Base-by-base conservation (phyloP, 1,284 basidiomycete genomes). In the Sanguinoderma infundibulare region DNA sequence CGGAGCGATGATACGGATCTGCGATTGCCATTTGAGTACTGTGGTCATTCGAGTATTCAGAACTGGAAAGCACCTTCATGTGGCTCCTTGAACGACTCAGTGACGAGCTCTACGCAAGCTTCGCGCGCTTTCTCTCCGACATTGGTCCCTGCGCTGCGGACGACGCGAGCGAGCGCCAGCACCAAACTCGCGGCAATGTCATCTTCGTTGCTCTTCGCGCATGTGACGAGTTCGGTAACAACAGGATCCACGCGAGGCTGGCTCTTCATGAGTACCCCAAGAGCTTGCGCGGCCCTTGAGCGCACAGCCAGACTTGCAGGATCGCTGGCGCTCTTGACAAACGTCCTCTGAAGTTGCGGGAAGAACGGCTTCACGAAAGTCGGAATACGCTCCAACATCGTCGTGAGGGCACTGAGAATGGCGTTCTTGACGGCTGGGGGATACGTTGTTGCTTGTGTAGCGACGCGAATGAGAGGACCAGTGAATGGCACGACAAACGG, bases 401-500 rank as follows among this genome's bases (percentile, higher is more conserved):
- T 87, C 0, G 88, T 87, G 40, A 98, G 83, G 1, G 95, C 92
- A 36, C 84, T 86, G 28, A 97, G 83, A 62, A 98, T 96, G 10
- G 90, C 95, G 12, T 87, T 88, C 79, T 98, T 98, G 75, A 98
- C 94, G 28, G 90, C 92, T 1, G 95, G 92, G 6, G 96, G 95
- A 73, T 95, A 94, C 0, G 90, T 87, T 53, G 90, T 92, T 17
- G 93, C 90, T 74, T 94, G 91, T 0, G 93, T 94, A 2, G 94
- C 95, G 39, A 97, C 94, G 72, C 94, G 91, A 71, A 98, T 98
- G 66, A 98, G 88, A 2, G 96, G 96, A 28, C 97, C 96, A 24
- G 97, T 98, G 74, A 98, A 95, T 35, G 94, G 92, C 12, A 98
- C 96, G 63, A 98, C 95, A 75, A 95, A 98, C 0, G 96, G 94